Base-by-base conservation (phyloP, 176 grass and related monocot species). In the Musa troglodytarum region DNA sequence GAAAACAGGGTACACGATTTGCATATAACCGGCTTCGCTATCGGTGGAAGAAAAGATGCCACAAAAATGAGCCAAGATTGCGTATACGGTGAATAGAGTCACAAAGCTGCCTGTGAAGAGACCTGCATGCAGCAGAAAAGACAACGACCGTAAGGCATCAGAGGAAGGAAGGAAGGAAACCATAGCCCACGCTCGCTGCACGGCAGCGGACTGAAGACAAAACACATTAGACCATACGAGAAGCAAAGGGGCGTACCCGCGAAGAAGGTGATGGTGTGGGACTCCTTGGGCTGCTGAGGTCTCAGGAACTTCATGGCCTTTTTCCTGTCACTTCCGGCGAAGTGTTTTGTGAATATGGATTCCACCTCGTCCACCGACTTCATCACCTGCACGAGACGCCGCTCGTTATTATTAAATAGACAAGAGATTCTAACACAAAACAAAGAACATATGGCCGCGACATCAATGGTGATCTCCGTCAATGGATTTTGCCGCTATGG, bases 41-140 rank as follows among this genome's bases (percentile, higher is more conserved):
- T 83, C 79, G 52, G 74, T 74, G 21, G 93, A 92, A 56, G 88
- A 78, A 55, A 99, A 99, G 65, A 99, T 91, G 50, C 95, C 88
- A 20, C 84, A 82, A 14, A 89, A 84, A 25, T 91, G 90, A 62
- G 88, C 95, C 72, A 94, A 82, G 55, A 94, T 86, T 9, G 82
- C 88, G 72, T 99, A 99, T 3, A 91, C 92, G 71, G 79, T 74
- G 77, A 99, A 99, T 1, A 99, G 51, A 0, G 86, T 87, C 49
- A 89, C 84, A 20, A 99, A 99, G 72, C 89, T 89, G 20, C 95
- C 95, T 10, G 95, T 99, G 66, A 99, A 94, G 51, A 99, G 11
- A 28, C 95, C 95, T 99, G 90, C 59, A 71, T 49, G 83, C 56
- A 63, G 7, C 16, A 6, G 54, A 58, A 17, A 13, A 58, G 9